Evolutionary conservation across 805 yeast genomes (phyloP), one percentile per base, ranked within the genome.

Genomic region (Wickerhamomyces rabaulensis): DNA sequence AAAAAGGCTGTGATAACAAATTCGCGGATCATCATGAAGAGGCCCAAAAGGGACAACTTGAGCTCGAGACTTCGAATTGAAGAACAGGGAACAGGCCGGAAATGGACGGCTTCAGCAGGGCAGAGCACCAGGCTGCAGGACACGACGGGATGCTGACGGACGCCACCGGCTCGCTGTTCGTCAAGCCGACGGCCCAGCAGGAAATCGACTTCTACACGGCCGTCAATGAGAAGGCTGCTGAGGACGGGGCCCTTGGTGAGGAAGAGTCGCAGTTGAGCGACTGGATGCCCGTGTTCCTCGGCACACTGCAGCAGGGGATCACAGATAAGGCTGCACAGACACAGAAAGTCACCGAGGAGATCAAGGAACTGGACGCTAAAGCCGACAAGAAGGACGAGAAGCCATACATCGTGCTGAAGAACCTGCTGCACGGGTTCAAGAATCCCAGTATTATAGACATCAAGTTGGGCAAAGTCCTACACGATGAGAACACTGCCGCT

Each of bases 111-210:
- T 54, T 44, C 40, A 16, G 20, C 1, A 43, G 46, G 36, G 52
- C 55, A 1, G 52, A 62, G 46, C 87, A 86, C 58, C 85, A 82
- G 65, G 98, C 94, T 3, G 98, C 97, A 0, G 99, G 99, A 6
- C 99, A 92, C 58, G 87, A 74, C 6, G 98, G 96, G 0, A 77
- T 85, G 3, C 55, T 88, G 45, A 76, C 78, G 10, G 80, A 80
- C 51, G 74, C 63, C 7, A 78, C 76, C 37, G 95, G 90, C 0
- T 65, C 78, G 8, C 67, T 92, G 15, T 84, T 91, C 53, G 78
- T 87, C 46, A 92, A 94, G 63, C 82, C 83, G 0, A 71, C 91
- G 0, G 61, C 67, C 0, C 64, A 64, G 22, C 80, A 78, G 53
- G 99, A 92, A 64, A 64, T 85, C 25, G 81, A 77, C n/a, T 94